Evolutionary conservation across 192 early-diverging fungal genomes (phyloP), one percentile per base, ranked within the genome.

Genomic region (Endogone sp.): DNA sequence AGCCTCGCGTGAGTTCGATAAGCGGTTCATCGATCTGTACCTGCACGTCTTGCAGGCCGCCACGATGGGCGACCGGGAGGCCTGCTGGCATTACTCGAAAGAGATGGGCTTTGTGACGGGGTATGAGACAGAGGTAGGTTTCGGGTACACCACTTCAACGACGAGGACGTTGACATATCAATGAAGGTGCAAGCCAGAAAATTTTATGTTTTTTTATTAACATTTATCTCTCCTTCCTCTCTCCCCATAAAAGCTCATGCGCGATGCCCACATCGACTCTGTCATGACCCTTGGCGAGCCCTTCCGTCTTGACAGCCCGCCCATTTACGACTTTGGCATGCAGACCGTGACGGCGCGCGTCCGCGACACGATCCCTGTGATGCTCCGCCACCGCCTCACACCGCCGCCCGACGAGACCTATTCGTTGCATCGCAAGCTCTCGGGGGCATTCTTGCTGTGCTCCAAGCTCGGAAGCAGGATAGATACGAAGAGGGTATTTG

Each of bases 341-440:
- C 95, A 96, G 74, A 91, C 91, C 28, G 86, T 99, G 8, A 94
- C 96, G 4, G 73, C 78, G 30, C 82, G 88, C 4, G 93, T 99
- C 25, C 89, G 92, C 28, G 89, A 88, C 29, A 86, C 90, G 9
- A 99, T 99, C 68, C 97, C 97, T 2, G 85, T 93, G 8, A 99
- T 99, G 97, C 84, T 99, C 63, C 83, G 88, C 59, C 90, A 99
- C 68, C 80, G 97, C 25, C 75, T 99, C 29, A 97, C 93, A 4
- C 97, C 97, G 13, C 97, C 97, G 4, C 97, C 97, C n/a, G 97
- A 99, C 68, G 95, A 97, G 75, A 94, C 93, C 3, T 99, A 99
- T 77, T 92, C 92, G 16, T 77, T 98, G 75, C 97, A 99, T 67
- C 84, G 95, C 32, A 99, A 98, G 73, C 84, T 99, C 56, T 92